Base-by-base conservation (phyloP, 345 rosid species). In the Isatis tinctoria region DNA sequence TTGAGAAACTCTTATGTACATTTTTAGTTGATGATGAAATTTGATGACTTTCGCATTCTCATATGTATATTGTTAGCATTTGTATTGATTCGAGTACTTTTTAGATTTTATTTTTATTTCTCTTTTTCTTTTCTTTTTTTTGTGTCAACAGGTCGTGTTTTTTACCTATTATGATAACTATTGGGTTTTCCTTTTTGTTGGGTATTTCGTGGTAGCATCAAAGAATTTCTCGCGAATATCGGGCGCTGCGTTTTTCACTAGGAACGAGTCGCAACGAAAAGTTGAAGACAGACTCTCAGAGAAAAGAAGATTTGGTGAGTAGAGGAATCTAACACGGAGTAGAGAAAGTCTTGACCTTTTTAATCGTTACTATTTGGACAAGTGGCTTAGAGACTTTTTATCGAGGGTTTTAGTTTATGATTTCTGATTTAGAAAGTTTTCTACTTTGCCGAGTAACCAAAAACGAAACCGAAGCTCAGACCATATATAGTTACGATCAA, bases 231-330 rank as follows among this genome's bases (percentile, higher is more conserved):
- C 6, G 65, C 58, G n/a, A 54, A 43, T 54, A 44, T 73, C 3
- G 77, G 65, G 44, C 16, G 77, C 28, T 73, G 65, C 58, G 49
- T 73, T 24, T 64, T 64, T 16, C n/a, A 40, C 24, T 1, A 58
- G 9, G 32, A 57, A 13, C 20, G 52, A 69, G 16, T 41, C 73
- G 13, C 73, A 69, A 54, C 30, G 2, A 17, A 49, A 58, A 51
- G 27, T 17, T 51, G 30, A 35, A 48, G 20, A 47, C 1, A 48
- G 73, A 58, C 30, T 60, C 22, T 33, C 9, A 33, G 11, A 17
- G 14, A 0, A 32, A 20, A 53, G 18, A 1, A 43, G 65, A 41
- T 27, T 53, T 64, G 70, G 27, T 45, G 62, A 40, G 49, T 24
- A 26, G 39, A 36, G 20, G 30, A 33, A 54, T 40, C 30, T 40